A percentile compares a stretch with the other conserved stretches of the same genome.
Evolutionary conservation across 2,329 filamentous ascomycete species (phyloP).

Genomic region (Xylaria digitata): DNA sequence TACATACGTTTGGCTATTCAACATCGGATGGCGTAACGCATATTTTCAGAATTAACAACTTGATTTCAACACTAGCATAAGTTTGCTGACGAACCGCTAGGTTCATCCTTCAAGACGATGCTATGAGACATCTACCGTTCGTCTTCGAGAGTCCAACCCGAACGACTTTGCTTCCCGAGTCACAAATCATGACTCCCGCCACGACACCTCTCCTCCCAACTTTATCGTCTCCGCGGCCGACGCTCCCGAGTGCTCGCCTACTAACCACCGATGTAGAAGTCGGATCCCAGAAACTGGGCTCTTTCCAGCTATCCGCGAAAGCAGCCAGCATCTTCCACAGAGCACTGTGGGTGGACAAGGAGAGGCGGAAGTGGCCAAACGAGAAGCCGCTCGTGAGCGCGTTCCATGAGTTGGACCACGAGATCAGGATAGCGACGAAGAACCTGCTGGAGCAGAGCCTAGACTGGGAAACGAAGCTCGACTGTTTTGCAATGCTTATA

Average conservation of each 20-base stretch:
- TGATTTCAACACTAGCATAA: background rate
- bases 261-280: conserved; percentile 42
- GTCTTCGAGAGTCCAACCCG: conserved; percentile 48
- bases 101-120: conserved; percentile 50
- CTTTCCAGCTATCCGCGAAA: conserved; percentile 51
- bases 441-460: conserved; percentile 45
- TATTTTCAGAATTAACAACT: background rate
- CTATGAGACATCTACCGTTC: conserved; percentile 47
- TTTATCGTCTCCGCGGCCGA: conserved; percentile 29
- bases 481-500: conserved; percentile 51
- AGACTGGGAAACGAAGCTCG: conserved; percentile 49
- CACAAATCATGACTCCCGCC: conserved; percentile 40
- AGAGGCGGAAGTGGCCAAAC: conserved; percentile 40
- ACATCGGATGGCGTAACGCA: background rate
- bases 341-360: conserved; percentile 48
- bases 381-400: conserved; percentile 45
- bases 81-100: conserved; percentile 40
- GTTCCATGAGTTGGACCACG: conserved; percentile 47
- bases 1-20: background rate
- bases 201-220: conserved; percentile 17
- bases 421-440: conserved; percentile 47
- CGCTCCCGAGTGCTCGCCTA: conserved; percentile 41
- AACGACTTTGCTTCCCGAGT: conserved; percentile 48
- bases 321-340: conserved; percentile 48
- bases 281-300: conserved; percentile 41